phyloP scores from a whole-genome alignment of 2,329 filamentous ascomycete species.

The Aspergillus tanneri region DNA sequence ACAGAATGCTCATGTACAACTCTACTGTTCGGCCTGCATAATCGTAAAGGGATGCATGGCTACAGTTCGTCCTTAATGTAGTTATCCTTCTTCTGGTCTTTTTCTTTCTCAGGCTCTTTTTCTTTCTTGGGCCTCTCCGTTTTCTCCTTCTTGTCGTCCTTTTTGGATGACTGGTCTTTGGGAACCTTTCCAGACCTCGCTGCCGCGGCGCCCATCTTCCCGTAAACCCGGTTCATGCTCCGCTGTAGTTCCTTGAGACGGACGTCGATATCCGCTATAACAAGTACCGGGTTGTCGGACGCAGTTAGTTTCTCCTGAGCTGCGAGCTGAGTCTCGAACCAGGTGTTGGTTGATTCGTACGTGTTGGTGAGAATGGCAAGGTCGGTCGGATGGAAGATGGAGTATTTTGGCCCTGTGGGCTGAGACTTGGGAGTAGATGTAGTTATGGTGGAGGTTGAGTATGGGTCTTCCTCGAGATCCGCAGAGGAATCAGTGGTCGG shows the following conservation, averaged over 20 bases:
- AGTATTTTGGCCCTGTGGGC: conserved; percentile 55
- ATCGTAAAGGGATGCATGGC: conserved; percentile 1
- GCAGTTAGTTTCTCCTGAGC: conserved; percentile 68
- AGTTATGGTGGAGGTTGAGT: conserved; percentile 40
- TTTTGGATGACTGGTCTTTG: conserved; percentile 24
- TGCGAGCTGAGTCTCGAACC: conserved; percentile 71
- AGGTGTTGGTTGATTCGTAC: conserved; percentile 63
- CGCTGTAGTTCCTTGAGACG: conserved; percentile 69
- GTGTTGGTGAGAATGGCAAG: conserved; percentile 63
- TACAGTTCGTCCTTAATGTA: conserved; percentile 15
- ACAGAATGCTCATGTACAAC: conserved; percentile 16
- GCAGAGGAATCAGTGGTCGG: conserved; percentile 57
- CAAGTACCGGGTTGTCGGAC: conserved; percentile 72
- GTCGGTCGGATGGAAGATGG: conserved; percentile 72
- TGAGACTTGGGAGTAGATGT: conserved; percentile 36
- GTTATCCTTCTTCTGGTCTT: conserved; percentile 17
- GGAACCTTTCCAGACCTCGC: conserved; percentile 19
- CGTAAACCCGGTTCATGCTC: conserved; percentile 36
- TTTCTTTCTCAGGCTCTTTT: conserved; percentile 22
- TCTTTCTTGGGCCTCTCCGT: conserved; percentile 31
- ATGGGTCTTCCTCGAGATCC: conserved; percentile 72
- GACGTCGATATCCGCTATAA: conserved; percentile 67
- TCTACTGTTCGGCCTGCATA: conserved; percentile 7
- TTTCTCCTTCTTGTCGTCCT: conserved; percentile 30
- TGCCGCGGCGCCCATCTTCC: conserved; percentile 48